Evolutionary conservation across 2,329 filamentous ascomycete genomes (phyloP).

Genomic region (Sporothrix brunneoviolacea): DNA sequence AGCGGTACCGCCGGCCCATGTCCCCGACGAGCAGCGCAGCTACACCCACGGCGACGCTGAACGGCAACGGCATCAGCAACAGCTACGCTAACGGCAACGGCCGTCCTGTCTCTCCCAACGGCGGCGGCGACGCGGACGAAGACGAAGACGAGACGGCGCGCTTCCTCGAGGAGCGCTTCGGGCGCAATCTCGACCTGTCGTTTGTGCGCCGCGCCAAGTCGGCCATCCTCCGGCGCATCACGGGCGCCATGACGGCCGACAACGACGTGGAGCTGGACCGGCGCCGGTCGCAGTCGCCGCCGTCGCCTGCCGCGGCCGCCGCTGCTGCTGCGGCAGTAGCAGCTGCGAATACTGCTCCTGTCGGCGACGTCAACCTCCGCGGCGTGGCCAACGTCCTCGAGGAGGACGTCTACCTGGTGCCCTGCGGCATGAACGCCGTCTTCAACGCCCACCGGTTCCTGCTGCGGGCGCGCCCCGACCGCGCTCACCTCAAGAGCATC

Average conservation of each 20-base stretch:
- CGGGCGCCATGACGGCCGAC: constrained; percentile 71
- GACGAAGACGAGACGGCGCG: constrained; percentile 58
- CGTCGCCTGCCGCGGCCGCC: constrained; percentile 14
- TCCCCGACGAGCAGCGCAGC: constrained; percentile 28
- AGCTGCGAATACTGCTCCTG: too few relatives aligned
- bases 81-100: background rate
- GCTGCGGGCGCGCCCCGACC: constrained; percentile 48
- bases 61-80: background rate
- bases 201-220: constrained; percentile 76
- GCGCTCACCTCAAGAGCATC: constrained; percentile 61
- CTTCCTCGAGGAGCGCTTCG: constrained; percentile 92
- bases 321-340: too few relatives aligned
- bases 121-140: constrained; percentile 17
- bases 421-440: constrained; percentile 91
- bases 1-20: constrained; percentile 63
- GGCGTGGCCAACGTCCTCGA: constrained; percentile 64
- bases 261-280: constrained; percentile 49
- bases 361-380: constrained; percentile 44
- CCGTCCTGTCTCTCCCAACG: constrained; percentile 15
- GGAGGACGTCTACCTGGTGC: constrained; percentile 82
- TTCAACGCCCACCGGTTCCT: constrained; percentile 78
- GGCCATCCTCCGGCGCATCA: constrained; percentile 80
- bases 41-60: background rate
- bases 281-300: background rate
- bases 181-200: constrained; percentile 76